Base-by-base conservation (phyloP, 495 filamentous ascomycete species). In the Lasiosphaeria ovina region DNA sequence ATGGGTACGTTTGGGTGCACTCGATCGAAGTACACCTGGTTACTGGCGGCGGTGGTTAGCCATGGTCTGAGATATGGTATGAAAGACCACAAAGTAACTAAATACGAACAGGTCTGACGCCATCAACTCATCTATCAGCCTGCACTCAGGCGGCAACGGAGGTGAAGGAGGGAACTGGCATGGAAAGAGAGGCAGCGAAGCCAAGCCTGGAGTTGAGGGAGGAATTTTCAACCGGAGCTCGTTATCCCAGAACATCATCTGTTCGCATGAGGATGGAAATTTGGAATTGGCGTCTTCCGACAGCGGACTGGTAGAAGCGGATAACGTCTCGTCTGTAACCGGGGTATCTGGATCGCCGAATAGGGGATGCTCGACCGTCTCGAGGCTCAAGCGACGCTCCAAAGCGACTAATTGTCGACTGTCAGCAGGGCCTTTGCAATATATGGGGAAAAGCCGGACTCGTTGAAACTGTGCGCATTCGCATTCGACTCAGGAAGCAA, bases 1-100 rank as follows among this genome's bases (percentile, higher is more conserved):
- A 86, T 81, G 3, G 83, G 83, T 2, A 78, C 69, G 32, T 79
- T 77, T 10, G 79, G 74, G 42, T 86, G 82, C 4, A 85, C 80
- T 35, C 83, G 75, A 49, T 86, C 83, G 59, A 86, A 85, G 55
- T 85, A 86, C 24, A 85, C 65, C 64, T 83, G 79, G 50, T 85
- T 81, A 49, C 76, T 80, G 54, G 24, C 24, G 16, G 16, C 36
- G 45, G 24, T 12, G 53, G 44, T 45, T 34, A 61, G 48, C 35
- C 12, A 51, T 14, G 17, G 24, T 35, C 44, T 11, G 10, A 35
- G 7, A 35, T 12, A 7, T 11, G 8, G 24, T 45, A 49, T 24
- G 35, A 12, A 12, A 49, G 12, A 16, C 9, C 9, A 17, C 8
- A 24, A 36, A 6, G 33, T 10, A n/a, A 24, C 14, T 16, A 17